Evolutionary conservation across 2,329 filamentous ascomycete species (phyloP).

Genomic region (Knufia fluminis): DNA sequence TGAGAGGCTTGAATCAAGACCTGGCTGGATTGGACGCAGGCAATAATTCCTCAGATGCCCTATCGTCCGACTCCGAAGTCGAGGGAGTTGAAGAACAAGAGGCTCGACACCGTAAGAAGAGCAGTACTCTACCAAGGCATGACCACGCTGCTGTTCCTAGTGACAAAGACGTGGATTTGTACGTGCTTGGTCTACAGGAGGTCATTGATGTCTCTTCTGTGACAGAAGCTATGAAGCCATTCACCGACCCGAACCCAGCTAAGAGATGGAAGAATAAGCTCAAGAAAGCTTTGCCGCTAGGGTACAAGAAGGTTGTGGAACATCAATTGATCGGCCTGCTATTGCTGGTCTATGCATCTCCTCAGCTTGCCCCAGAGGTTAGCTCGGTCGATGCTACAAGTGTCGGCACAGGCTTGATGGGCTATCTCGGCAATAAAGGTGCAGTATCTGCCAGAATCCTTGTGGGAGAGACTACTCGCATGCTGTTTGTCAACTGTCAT

Average conservation of each 20-base stretch:
- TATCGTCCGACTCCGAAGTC: constrained; percentile 21
- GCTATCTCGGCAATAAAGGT: constrained; percentile 94
- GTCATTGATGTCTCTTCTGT: constrained; percentile 77
- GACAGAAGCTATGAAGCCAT: constrained; percentile 67
- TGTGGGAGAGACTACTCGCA: constrained; percentile 76
- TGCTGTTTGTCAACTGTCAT: constrained; percentile 89
- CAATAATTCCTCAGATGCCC: constrained; percentile 14
- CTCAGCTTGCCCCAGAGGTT: constrained; percentile 62
- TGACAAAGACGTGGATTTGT: constrained; percentile 69
- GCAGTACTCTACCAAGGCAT: constrained; percentile 35
- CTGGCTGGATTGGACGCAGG: constrained; percentile 45
- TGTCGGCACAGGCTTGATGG: constrained; percentile 81
- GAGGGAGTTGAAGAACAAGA: constrained; percentile 43
- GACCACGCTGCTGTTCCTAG: constrained; percentile 43
- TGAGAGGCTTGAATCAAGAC: constrained; percentile 59
- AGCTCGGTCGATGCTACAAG: constrained; percentile 72
- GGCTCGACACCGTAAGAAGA: constrained; percentile 34
- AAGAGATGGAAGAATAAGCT: constrained; percentile 75
- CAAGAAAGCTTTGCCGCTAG: constrained; percentile 61
- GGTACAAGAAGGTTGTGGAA: constrained; percentile 66
- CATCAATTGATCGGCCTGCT: constrained; percentile 82
- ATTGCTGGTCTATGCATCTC: constrained; percentile 75
- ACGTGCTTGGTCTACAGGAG: constrained; percentile 85
- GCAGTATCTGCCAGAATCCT: constrained; percentile 73
- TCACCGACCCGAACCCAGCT: constrained; percentile 60